Percentiles rank a stretch among this genome's conserved stretches.
Conservation (phyloP, 139 green algal species). For the Spirogloea muscicola region DNA sequence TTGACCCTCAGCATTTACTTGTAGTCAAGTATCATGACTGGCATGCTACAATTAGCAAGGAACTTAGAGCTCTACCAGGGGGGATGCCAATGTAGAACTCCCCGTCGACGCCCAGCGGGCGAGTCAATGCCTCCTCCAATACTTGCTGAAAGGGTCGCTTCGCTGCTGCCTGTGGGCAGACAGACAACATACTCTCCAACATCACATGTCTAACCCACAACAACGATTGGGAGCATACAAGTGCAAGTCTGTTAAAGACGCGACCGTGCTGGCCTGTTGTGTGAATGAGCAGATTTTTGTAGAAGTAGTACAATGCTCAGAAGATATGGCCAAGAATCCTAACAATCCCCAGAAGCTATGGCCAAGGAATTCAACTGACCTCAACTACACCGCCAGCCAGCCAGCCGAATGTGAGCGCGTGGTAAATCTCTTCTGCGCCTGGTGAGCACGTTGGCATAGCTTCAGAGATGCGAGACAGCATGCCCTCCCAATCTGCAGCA, state of each 20-base stretch:
- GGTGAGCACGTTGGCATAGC: conserved; percentile 2
- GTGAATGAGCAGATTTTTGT: too few species aligned
- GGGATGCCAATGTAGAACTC: conserved; percentile 51
- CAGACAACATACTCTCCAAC: neutral
- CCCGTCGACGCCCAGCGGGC: conserved; percentile 38
- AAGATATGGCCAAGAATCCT: too few species aligned
- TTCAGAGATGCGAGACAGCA: conserved; percentile 23
- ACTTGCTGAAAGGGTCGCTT: conserved; percentile 28
- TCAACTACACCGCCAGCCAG: conserved; percentile 48
- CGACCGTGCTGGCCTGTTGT: too few species aligned
- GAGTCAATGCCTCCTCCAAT: conserved; percentile 17
- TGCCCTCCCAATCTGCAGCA: conserved; percentile 41
- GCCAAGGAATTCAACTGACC: too few species aligned
- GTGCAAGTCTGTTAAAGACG: neutral
- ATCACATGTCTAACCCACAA: neutral
- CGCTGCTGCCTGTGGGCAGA: conserved; percentile 19
- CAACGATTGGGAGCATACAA: neutral
- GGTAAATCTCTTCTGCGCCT: conserved; percentile 34
- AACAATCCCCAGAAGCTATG: too few species aligned
- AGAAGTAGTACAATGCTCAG: too few species aligned
- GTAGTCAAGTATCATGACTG: too few species aligned
- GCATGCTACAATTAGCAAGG: too few species aligned
- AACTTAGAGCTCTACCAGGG: too few species aligned
- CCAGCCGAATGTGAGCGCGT: conserved; percentile 50
- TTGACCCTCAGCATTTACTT: too few species aligned